Percentiles rank a stretch among this genome's conserved stretches.
phyloP scores from a whole-genome alignment of 331 rosid species.

The Erythrophleum ivorense region DNA sequence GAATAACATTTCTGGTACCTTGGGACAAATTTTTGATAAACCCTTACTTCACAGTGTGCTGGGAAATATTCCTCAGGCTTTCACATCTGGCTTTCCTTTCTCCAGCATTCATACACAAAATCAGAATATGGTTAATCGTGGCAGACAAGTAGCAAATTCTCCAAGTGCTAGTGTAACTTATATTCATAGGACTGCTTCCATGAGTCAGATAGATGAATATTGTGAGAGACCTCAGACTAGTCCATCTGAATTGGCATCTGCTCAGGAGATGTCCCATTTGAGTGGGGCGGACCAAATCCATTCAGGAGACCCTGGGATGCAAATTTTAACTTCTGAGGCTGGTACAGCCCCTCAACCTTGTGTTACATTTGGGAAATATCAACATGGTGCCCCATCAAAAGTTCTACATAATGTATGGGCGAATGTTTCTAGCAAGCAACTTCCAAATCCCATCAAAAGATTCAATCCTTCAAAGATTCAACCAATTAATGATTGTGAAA shows the following conservation, averaged over 20 bases:
- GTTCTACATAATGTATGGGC: constrained; percentile 71
- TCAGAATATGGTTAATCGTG: constrained; percentile 50
- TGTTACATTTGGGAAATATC: constrained; percentile 48
- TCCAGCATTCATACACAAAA: constrained; percentile 60
- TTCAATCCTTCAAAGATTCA: constrained; percentile 49
- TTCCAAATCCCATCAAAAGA: constrained; percentile 28
- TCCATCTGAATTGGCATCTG: constrained; percentile 56
- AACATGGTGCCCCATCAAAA: constrained; percentile 58
- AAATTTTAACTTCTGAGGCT: constrained; percentile 52
- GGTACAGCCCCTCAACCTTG: constrained; percentile 53
- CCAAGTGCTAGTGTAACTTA: constrained; percentile 57
- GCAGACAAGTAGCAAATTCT: constrained; percentile 54
- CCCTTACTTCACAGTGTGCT: constrained; percentile 50
- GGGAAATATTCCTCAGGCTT: constrained; percentile 56
- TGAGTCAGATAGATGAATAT: constrained; percentile 60
- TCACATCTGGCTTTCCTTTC: constrained; percentile 63
- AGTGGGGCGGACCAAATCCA: constrained; percentile 51
- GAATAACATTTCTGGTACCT: constrained; percentile 49
- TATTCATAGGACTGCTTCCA: constrained; percentile 56
- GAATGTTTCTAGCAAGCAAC: constrained; percentile 69
- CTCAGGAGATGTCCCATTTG: constrained; percentile 60
- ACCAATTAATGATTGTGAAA: constrained; percentile 48
- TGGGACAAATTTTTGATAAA: constrained; percentile 54
- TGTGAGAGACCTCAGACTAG: constrained; percentile 65
- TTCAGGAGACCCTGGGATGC: constrained; percentile 53